Base-by-base conservation (phyloP, 495 filamentous ascomycete species). In the Sabuloglossum arenarium region DNA sequence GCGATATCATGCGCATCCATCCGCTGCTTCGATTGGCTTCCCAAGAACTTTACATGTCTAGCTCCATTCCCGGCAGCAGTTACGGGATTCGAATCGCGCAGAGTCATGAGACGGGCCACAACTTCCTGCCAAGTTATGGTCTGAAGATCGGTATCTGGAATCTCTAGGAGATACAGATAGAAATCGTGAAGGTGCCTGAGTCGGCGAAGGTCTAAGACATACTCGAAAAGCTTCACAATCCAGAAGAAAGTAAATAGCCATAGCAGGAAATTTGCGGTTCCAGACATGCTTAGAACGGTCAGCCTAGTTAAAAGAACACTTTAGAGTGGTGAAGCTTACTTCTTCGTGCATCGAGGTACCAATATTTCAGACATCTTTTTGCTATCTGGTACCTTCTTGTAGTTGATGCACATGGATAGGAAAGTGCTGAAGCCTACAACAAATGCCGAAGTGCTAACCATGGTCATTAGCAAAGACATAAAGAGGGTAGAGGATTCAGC, bases 1-100 rank as follows among this genome's bases (percentile, higher is more conserved):
- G 91, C 93, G 66, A 98, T 95, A 65, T 95, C 90, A 60, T 94
- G 86, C 3, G 91, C 91, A 70, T 97, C 91, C 68, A 97, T 82
- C 53, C 91, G 77, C 70, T 97, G 86, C 67, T 96, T 95, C 21
- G 91, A 94, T 61, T 90, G 86, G 60, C 76, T 85, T 34, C 84
- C 84, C 43, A 91, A 68, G 59, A 80, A 89, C 54, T 73, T 78
- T 47, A 84, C 78, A 60, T 79, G 75, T 46, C 70, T 69, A 6
- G 78, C 68, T 49, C 75, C 73, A n/a, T 82, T 63, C 12, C 77
- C 75, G 14, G 78, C 78, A 1, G 87, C 85, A 16, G 89, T 95
- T 45, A 79, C 76, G 27, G 87, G 79, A 62, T 98, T 98, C 34
- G 82, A 74, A 66, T 97, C 89, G 61, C 93, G 73, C 6, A 97